These are phyloP conservation scores for Penicillium diatomitis DNA, from an alignment of 495 filamentous ascomycete genomes.

Conservation along the genomic window DNA sequence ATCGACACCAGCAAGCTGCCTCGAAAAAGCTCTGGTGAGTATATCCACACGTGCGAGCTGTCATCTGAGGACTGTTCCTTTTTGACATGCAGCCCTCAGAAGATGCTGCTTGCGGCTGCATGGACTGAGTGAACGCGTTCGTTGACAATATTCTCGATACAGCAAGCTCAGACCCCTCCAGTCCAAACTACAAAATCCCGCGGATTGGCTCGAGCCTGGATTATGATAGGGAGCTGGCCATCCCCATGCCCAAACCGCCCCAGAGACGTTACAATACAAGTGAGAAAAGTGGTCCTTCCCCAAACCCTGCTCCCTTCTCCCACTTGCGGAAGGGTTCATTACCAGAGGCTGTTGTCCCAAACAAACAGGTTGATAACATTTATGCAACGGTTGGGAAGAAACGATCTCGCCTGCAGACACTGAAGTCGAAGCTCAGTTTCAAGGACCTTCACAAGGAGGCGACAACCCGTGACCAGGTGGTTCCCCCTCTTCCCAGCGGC, in stretches of 20 bases:
- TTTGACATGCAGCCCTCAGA: neutral
- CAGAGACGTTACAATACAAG: neutral
- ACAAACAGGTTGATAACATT: too few species aligned
- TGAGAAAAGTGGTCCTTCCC: neutral
- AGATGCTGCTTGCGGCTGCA: too few species aligned
- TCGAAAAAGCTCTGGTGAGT: slow-evolving; percentile 3
- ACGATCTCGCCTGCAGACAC: slow-evolving; percentile 17
- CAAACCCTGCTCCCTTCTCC: too few species aligned
- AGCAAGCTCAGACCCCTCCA: neutral
- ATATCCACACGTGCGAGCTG: neutral
- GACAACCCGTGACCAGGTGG: slow-evolving; percentile 5
- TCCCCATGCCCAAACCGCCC: slow-evolving; percentile 25
- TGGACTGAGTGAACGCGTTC: neutral
- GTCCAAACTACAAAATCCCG: neutral
- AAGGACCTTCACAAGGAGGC: slow-evolving; percentile 26
- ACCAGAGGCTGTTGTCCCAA: slow-evolving; percentile 5
- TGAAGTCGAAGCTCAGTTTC: slow-evolving; percentile 26
- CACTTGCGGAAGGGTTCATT: slow-evolving; percentile 7
- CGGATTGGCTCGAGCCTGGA: slow-evolving; percentile 17
- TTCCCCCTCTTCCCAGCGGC: slow-evolving; percentile 2
- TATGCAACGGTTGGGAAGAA: slow-evolving; percentile 10
- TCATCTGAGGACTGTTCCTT: neutral
- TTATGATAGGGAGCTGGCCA: slow-evolving; percentile 20
- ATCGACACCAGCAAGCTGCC: neutral
- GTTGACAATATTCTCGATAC: neutral